Percentiles rank a stretch among this genome's conserved stretches.
Evolutionary conservation across 371 early-diverging fungal genomes (phyloP).

Genomic region (Funneliformis caledonium): DNA sequence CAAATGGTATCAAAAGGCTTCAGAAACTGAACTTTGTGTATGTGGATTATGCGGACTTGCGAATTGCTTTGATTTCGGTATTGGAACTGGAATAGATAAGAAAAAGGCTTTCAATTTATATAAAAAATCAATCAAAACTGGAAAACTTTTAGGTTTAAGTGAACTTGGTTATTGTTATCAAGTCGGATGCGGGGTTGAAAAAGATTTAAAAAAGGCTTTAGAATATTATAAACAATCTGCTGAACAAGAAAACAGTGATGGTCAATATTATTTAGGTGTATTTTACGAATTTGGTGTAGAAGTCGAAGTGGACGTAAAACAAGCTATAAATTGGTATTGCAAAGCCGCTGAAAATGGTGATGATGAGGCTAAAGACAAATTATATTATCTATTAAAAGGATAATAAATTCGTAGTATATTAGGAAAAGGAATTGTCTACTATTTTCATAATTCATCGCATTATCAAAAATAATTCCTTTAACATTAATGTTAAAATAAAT

Average conservation of each 20-base stretch:
- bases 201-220: slow-evolving; percentile 11
- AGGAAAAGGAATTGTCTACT: no score
- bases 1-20: slow-evolving; percentile 33
- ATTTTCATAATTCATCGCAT: no score
- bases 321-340: background rate
- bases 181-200: background rate
- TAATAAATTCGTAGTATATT: no score
- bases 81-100: slow-evolving; percentile 5
- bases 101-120: slow-evolving; percentile 22
- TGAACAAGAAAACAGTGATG: slow-evolving; percentile 46
- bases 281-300: background rate
- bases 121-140: background rate
- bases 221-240: slow-evolving; percentile 68
- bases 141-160: background rate
- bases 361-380: background rate
- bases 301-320: background rate
- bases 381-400: background rate
- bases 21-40: background rate
- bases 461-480: no score
- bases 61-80: slow-evolving; percentile 26
- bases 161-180: slow-evolving; percentile 14
- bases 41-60: background rate
- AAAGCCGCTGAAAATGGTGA: background rate
- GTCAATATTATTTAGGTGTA: slow-evolving; percentile 5
- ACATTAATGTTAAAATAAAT: no score